A percentile compares a stretch with the other conserved stretches of the same genome.
These are phyloP conservation scores for Mrakia blollopis DNA, from an alignment of 768 basidiomycete genomes.

Conservation along the genomic window DNA sequence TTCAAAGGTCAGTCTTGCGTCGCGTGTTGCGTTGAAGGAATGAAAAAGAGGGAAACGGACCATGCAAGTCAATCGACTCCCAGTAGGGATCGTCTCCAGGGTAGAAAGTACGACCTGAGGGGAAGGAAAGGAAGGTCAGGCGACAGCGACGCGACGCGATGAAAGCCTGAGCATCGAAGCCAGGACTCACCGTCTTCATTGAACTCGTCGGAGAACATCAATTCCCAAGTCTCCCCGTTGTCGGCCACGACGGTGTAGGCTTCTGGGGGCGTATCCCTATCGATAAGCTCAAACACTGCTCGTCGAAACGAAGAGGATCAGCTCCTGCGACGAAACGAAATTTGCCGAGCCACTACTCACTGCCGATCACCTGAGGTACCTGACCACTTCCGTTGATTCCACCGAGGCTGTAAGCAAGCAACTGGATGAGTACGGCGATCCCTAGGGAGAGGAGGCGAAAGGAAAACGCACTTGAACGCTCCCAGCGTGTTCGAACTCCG, in stretches of 20 bases:
- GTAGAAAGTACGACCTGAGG: conserved; percentile 23
- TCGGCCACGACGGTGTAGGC: conserved; percentile 18
- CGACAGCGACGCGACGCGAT: neutral
- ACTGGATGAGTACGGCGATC: too few relatives aligned
- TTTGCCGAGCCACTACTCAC: neutral
- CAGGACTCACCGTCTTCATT: conserved; percentile 9
- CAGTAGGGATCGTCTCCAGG: conserved; percentile 33
- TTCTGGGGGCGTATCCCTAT: conserved; percentile 19
- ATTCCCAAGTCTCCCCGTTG: conserved; percentile 31
- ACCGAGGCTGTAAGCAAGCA: neutral
- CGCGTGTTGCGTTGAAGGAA: too few relatives aligned
- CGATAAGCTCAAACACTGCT: conserved; percentile 5
- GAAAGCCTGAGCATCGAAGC: neutral
- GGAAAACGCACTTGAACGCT: conserved; percentile 16
- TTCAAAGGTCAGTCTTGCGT: too few relatives aligned
- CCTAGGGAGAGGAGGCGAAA: too few relatives aligned
- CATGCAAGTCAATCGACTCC: conserved; percentile 27
- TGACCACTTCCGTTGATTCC: conserved; percentile 31
- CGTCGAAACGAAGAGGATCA: neutral
- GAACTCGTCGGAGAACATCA: conserved; percentile 23
- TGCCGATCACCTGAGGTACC: conserved; percentile 13
- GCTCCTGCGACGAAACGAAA: too few relatives aligned
- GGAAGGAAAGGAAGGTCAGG: neutral
- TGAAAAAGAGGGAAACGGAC: too few relatives aligned
- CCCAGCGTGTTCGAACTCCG: neutral